Conservation (phyloP, 306 rosid genomes). For the Rosa rugosa region DNA sequence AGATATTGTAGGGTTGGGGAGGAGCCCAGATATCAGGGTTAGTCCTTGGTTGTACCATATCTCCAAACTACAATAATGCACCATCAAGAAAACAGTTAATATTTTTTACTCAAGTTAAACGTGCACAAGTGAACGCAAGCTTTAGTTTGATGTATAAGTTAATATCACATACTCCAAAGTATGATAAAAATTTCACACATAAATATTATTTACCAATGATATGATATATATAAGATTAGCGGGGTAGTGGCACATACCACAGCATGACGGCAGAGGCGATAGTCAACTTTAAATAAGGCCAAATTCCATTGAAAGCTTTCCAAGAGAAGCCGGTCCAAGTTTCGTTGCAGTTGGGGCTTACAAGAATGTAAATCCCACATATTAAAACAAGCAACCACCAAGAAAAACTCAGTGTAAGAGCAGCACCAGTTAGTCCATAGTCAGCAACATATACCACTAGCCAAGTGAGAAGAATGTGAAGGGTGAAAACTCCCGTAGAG, state of each 20-base stretch:
- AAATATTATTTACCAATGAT: not conserved
- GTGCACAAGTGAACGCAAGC: not conserved
- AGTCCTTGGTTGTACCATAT: slow-evolving; percentile 81
- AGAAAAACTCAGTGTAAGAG: slow-evolving; percentile 64
- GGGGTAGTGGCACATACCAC: slow-evolving; percentile 33
- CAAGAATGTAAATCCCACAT: slow-evolving; percentile 54
- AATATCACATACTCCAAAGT: too few relatives aligned
- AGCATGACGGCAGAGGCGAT: slow-evolving; percentile 67
- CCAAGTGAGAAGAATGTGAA: slow-evolving; percentile 64
- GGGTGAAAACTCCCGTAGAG: slow-evolving; percentile 51
- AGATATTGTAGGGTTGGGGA: slow-evolving; percentile 54
- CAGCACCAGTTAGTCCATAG: slow-evolving; percentile 60
- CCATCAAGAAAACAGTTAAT: not conserved
- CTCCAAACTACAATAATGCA: slow-evolving; percentile 57
- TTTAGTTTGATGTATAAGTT: too few relatives aligned
- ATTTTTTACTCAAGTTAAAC: not conserved
- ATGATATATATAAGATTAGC: not conserved
- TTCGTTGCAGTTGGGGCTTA: slow-evolving; percentile 64
- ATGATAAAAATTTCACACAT: too few relatives aligned
- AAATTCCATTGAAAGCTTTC: slow-evolving; percentile 56
- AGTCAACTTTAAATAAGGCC: slow-evolving; percentile 80
- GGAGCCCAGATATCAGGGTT: slow-evolving; percentile 76
- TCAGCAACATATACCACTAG: slow-evolving; percentile 45
- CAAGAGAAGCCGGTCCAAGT: slow-evolving; percentile 74
- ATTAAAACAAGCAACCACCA: slow-evolving; percentile 66